phyloP scores from a whole-genome alignment of 352 stramenopile species.

The Globisporangium barbulae region DNA sequence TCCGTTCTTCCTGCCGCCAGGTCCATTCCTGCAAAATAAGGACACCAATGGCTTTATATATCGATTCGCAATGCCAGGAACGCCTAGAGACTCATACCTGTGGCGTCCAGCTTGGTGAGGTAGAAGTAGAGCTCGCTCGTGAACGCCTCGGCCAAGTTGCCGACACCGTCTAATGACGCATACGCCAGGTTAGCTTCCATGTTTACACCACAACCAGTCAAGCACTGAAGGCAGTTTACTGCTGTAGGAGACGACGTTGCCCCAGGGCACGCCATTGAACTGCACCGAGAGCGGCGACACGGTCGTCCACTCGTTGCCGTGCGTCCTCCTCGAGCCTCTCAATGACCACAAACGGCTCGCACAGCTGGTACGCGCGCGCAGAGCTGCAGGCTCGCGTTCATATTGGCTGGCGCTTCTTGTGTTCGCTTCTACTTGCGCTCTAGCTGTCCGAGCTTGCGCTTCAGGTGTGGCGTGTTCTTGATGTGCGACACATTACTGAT shows the following conservation, averaged over 20 bases:
- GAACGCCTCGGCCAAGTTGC: constrained; percentile 36
- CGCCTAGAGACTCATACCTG: constrained; percentile 21
- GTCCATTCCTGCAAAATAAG: constrained; percentile 30
- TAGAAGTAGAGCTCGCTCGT: constrained; percentile 75
- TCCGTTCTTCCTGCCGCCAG: constrained; percentile 20
- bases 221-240: constrained; percentile 22
- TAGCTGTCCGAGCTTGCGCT: neutral
- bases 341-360: constrained; percentile 6
- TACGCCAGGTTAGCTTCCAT: neutral
- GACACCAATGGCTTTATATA: neutral
- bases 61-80: neutral
- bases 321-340: constrained; percentile 8
- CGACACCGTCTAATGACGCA: constrained; percentile 42
- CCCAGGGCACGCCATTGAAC: constrained; percentile 50
- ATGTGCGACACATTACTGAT: no score
- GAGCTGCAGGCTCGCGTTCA: constrained; percentile 18
- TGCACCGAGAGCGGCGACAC: constrained; percentile 60
- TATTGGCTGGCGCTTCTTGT: neutral
- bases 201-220: neutral
- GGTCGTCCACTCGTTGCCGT: constrained; percentile 61
- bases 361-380: constrained; percentile 6
- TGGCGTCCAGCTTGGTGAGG: constrained; percentile 49
- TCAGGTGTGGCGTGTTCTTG: constrained; percentile 21
- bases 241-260: constrained; percentile 64
- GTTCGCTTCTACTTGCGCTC: neutral